Evolutionary conservation across 164 flowering plant species (phyloP).

Genomic region (Dillenia turbinata): DNA sequence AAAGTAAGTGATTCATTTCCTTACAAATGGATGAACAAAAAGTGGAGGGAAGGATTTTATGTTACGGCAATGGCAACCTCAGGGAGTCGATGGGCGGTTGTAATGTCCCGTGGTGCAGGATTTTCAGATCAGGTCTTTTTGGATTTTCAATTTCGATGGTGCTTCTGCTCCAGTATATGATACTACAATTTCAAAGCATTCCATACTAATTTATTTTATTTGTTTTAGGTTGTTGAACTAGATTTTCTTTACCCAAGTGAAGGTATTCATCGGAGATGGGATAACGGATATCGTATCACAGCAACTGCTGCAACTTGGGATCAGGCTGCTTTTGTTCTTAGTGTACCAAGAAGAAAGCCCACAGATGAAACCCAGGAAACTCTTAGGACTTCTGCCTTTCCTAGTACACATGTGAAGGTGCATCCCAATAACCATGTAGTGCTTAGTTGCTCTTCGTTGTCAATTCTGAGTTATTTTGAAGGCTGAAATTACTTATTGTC

Average conservation of each 20-base stretch:
- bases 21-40: conserved; percentile 82
- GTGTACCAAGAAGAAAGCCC: conserved; percentile 54
- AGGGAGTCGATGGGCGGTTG: conserved; percentile 72
- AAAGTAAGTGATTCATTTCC: conserved; percentile 83
- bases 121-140: conserved; percentile 60
- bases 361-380: conserved; percentile 74
- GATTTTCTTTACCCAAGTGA: conserved; percentile 85
- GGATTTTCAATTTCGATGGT: neutral
- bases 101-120: conserved; percentile 79
- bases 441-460: too few species aligned
- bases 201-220: too few species aligned
- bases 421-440: too few species aligned
- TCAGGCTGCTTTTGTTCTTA: conserved; percentile 67
- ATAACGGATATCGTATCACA: conserved; percentile 61
- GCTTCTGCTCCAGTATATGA: too few species aligned
- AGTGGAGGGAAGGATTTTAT: conserved; percentile 79
- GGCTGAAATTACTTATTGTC: neutral
- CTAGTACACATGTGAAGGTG: conserved; percentile 83
- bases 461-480: too few species aligned
- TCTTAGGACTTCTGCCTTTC: conserved; percentile 65
- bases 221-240: conserved; percentile 63
- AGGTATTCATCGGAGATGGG: conserved; percentile 76
- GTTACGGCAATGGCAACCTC: conserved; percentile 86
- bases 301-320: conserved; percentile 67
- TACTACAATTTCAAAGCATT: too few species aligned